Percentiles rank a stretch among this genome's conserved stretches.
phyloP scores from a whole-genome alignment of 371 early-diverging fungal genomes.

The Mucor piriformis region DNA sequence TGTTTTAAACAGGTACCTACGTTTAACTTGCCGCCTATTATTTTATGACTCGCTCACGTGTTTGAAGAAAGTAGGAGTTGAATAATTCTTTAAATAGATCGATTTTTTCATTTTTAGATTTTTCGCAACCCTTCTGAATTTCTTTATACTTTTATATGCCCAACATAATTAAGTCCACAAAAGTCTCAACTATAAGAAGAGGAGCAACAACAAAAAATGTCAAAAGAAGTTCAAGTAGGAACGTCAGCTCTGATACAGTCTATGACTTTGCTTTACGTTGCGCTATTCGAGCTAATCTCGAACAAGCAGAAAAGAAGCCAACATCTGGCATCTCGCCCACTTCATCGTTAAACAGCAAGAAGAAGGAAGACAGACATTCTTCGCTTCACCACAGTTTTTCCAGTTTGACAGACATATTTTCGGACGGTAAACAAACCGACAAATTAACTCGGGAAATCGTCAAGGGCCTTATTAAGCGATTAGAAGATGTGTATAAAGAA shows the following conservation, averaged over 20 bases:
- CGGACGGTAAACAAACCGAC: conserved; percentile 37
- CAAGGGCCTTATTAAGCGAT: conserved; percentile 29
- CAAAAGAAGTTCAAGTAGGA: conserved; percentile 10
- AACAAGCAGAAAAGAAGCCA: conserved; percentile 22
- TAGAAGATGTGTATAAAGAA: conserved; percentile 39
- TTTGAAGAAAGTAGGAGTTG: background rate
- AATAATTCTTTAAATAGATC: conserved; percentile 5
- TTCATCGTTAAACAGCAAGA: conserved; percentile 1
- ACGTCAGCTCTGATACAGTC: conserved; percentile 13
- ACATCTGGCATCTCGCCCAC: conserved; percentile 23
- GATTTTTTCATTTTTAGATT: background rate
- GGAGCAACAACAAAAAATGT: conserved; percentile 3
- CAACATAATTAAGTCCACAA: conserved; percentile 1
- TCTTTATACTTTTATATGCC: background rate
- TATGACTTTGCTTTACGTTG: conserved; percentile 39
- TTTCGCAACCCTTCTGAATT: background rate
- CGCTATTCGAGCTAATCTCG: conserved; percentile 34
- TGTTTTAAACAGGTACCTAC: no score
- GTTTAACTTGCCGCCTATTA: no score
- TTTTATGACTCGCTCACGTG: background rate
- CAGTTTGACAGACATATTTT: conserved; percentile 36
- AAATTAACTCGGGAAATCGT: conserved; percentile 47
- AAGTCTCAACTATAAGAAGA: conserved; percentile 12
- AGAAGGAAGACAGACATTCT: conserved; percentile 7
- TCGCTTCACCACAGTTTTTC: conserved; percentile 25